Percentiles rank a stretch among this genome's conserved stretches.
These are phyloP conservation scores for Brassica nigra DNA, from an alignment of 345 rosid species.

Conservation along the genomic window DNA sequence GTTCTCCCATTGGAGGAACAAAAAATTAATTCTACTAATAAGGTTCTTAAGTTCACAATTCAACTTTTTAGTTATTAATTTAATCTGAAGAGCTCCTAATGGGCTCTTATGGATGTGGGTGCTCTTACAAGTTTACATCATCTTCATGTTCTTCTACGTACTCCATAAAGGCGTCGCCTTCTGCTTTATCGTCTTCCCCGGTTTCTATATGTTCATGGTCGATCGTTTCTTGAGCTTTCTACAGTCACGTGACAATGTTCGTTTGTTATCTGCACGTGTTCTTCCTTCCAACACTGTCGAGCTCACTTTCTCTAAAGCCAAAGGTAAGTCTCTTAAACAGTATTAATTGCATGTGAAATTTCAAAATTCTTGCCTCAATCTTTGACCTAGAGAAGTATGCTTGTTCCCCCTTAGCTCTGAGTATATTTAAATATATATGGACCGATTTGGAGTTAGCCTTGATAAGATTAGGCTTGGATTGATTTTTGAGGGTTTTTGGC, in stretches of 20 bases:
- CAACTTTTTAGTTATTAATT: too few relatives aligned
- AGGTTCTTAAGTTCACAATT: too few relatives aligned
- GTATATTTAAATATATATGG: not conserved
- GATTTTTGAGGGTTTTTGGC: not conserved
- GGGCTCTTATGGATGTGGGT: too few relatives aligned
- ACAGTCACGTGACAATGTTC: constrained; percentile 56
- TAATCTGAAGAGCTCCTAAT: too few relatives aligned
- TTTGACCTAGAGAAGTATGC: not conserved
- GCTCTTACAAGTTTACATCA: constrained; percentile 46
- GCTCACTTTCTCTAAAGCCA: constrained; percentile 69
- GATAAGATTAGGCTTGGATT: not conserved
- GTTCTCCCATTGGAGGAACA: too few relatives aligned
- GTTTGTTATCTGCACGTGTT: constrained; percentile 60
- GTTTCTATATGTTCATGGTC: constrained; percentile 73
- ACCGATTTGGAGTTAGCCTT: not conserved
- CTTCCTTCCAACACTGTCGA: constrained; percentile 63
- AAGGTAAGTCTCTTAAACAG: constrained; percentile 37
- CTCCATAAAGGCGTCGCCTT: constrained; percentile 63
- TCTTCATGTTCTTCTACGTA: constrained; percentile 63
- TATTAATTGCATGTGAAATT: not conserved
- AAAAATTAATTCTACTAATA: too few relatives aligned
- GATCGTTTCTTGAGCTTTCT: constrained; percentile 76
- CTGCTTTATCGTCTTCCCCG: constrained; percentile 61
- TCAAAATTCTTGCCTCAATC: not conserved
- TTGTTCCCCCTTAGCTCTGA: not conserved